Evolutionary conservation across 345 rosid species (phyloP), one percentile per base, ranked within the genome.

Genomic region (Salix suchowensis): DNA sequence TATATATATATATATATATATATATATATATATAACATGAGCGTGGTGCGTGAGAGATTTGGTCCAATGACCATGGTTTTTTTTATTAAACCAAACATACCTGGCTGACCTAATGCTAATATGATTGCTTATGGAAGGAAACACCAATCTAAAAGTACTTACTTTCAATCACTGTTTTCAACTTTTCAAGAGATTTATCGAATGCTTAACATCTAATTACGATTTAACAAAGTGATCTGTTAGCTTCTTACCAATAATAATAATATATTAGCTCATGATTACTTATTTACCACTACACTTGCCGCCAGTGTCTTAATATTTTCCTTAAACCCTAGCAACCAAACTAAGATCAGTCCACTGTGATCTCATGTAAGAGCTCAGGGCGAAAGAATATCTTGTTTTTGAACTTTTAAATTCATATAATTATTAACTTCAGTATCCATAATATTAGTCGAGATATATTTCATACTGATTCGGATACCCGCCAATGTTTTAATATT

Each of bases 61-160:
- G 82, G 77, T 81, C 86, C 87, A 69, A 74, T 67, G 70, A 81
- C 80, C n/a, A 23, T 32, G 34, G 4, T 32, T 32, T 32, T 32
- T 32, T 32, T 32, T 32, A 32, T 32, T 32, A 32, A 32, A 81
- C 80, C n/a, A 23, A 74, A 69, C 21, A 68, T 50, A 74, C 64
- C 71, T 55, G 73, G 78, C 81, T 73, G 64, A 46, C 77, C 77
- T 67, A 30, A 11, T 65, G 26, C 52, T 71, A 18, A 74, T 19
- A 60, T 69, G 36, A 44, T 61, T 36, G 52, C 13, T 46, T n/a
- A 4, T 32, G 34, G 34, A 14, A 75, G 39, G 58, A 71, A 71
- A 21, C 67, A 67, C 61, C 37, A 39, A 76, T 34, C 40, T 34
- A n/a, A 48, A 46, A 65, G 37, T 80, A 70, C 72, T 78, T 50